Base-by-base conservation (phyloP, 2,329 filamentous ascomycete species). In the Cercospora sesami region DNA sequence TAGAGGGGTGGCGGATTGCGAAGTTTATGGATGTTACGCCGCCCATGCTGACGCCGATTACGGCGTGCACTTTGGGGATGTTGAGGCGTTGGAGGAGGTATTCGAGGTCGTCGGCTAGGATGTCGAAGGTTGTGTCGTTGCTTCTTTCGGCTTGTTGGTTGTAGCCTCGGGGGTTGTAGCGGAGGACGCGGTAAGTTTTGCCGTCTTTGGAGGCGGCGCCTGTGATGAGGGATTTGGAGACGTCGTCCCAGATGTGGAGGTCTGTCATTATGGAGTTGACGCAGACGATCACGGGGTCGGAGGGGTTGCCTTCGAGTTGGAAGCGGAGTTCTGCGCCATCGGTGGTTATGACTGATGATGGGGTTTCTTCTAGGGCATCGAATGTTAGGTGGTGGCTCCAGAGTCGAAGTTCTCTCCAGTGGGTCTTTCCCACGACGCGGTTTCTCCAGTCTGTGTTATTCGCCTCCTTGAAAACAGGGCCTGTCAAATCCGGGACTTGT, bases 381-480 rank as follows among this genome's bases (percentile, higher is more conserved):
- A 96, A 96, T 10, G 90, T 89, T 78, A 95, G 94, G 78, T 92
- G 91, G 70, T 94, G 86, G 36, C 86, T 83, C 79, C 92, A 95
- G 0, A 84, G 83, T 55, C 87, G 83, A 10, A 80, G 83, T 74
- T 86, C 87, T 58, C 81, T 79, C 23, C 83, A 84, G 10, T 92
- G 85, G 14, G 87, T 84, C 36, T 88, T 86, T 21, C 80, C 78
- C 73, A 86, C 86, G 39, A 93, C 82, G 60, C 88, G 83, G 2
- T 83, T 82, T 16, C 84, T 81, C 86, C 90, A 88, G 0, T 86
- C 81, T 1, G 91, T 93, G 10, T 83, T 81, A 72, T 84, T 87
- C 1, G 90, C 85, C 0, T 88, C 87, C 74, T 87, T 82, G 78
- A 89, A 87, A 74, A 90, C 89, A 0, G 85, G 80, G 0, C 89